phyloP scores from a whole-genome alignment of 768 basidiomycete genomes.

The Mycena galopus region DNA sequence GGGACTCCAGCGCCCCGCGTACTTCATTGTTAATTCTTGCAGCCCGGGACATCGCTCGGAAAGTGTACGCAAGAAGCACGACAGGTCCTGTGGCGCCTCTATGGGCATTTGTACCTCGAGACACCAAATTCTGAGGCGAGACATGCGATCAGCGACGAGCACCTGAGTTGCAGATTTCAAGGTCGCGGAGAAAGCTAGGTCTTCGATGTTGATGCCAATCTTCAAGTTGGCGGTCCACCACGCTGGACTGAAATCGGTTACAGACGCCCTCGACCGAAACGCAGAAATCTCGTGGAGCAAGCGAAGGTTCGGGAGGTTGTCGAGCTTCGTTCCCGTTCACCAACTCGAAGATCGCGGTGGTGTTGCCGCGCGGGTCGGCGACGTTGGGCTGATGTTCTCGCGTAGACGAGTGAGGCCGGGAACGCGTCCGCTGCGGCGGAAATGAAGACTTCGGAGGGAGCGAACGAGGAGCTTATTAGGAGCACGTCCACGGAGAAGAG shows the following conservation, averaged over 20 bases:
- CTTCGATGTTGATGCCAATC: background rate
- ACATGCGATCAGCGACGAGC: background rate
- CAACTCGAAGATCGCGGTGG: slow-evolving; percentile 68
- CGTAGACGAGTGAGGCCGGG: slow-evolving; percentile 64
- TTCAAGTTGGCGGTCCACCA: too few relatives aligned
- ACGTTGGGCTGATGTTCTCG: slow-evolving; percentile 63
- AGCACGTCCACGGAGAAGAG: slow-evolving; percentile 57
- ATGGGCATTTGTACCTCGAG: background rate
- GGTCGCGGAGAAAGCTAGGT: background rate
- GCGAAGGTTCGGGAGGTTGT: too few relatives aligned
- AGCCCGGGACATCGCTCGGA: slow-evolving; percentile 2
- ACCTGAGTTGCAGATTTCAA: background rate
- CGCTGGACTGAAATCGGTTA: too few relatives aligned
- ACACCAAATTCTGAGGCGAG: background rate
- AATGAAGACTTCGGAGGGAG: slow-evolving; percentile 68
- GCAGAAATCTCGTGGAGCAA: background rate
- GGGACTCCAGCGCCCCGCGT: background rate
- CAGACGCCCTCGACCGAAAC: too few relatives aligned
- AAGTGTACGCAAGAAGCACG: background rate
- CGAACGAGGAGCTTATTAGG: slow-evolving; percentile 56
- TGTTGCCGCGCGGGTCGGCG: slow-evolving; percentile 63
- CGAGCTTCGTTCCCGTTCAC: slow-evolving; percentile 39
- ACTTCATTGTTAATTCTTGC: background rate
- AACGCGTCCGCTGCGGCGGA: slow-evolving; percentile 56
- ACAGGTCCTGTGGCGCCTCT: background rate